Percentiles rank a stretch among this genome's conserved stretches.
Conservation (phyloP, 148 eudicot species). For the Amaranthus palmeri region DNA sequence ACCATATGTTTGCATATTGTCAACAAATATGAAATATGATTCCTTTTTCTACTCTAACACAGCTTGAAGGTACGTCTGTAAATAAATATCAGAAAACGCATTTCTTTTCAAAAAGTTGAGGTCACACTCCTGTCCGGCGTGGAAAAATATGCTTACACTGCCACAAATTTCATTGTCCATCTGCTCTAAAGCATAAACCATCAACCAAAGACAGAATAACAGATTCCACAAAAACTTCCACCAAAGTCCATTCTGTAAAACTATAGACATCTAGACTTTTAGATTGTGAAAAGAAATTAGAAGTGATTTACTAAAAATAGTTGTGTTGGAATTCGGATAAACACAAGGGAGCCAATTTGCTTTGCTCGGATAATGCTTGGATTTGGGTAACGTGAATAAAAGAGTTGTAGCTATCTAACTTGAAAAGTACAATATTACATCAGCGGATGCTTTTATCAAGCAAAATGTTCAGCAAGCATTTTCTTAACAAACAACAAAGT, state of each 20-base stretch:
- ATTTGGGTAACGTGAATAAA: no score
- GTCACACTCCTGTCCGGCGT: background rate
- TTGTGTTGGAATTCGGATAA: no score
- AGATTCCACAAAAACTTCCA: background rate
- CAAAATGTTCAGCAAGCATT: no score
- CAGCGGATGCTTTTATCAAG: no score
- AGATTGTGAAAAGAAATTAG: background rate
- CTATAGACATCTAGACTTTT: no score
- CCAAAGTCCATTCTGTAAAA: background rate
- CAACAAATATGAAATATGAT: background rate
- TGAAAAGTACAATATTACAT: no score
- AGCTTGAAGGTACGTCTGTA: background rate
- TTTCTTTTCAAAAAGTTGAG: background rate
- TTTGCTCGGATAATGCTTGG: no score
- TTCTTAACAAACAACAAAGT: no score
- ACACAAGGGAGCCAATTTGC: no score
- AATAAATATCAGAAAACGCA: background rate
- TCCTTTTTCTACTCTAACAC: conserved; percentile 2
- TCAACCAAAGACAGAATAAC: background rate
- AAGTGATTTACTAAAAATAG: no score
- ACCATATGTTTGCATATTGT: background rate
- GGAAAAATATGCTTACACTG: background rate
- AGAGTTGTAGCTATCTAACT: no score
- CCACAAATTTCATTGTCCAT: background rate
- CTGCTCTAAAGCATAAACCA: background rate